A percentile compares a stretch with the other conserved stretches of the same genome.
Evolutionary conservation across 768 basidiomycete genomes (phyloP).

Genomic region (Boletus fagicola): DNA sequence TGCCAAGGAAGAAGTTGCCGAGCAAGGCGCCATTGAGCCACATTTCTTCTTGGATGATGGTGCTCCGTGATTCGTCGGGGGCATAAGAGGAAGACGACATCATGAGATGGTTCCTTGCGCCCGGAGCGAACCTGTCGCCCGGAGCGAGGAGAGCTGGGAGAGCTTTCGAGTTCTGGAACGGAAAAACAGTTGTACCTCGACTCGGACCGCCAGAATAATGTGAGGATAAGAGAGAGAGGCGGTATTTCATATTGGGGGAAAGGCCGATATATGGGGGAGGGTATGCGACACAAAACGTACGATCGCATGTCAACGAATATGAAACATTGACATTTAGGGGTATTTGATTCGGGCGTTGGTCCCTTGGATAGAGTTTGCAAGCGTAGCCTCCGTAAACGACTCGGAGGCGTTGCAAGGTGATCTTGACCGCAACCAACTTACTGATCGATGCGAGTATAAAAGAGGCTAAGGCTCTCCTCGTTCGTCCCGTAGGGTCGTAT

Average conservation of each 20-base stretch:
- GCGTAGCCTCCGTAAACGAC: background rate
- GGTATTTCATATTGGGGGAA: background rate
- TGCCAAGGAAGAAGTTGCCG: slow-evolving; percentile 14
- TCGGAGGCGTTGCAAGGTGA: no score
- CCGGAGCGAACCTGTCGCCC: background rate
- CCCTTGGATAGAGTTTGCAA: background rate
- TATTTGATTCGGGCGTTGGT: background rate
- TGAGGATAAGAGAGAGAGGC: background rate
- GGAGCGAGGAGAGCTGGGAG: background rate
- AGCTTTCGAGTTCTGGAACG: background rate
- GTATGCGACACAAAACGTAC: background rate
- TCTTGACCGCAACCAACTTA: no score
- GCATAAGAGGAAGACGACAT: background rate
- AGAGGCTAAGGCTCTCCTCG: no score
- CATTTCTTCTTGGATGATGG: slow-evolving; percentile 9
- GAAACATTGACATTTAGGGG: background rate
- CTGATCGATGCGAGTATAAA: no score
- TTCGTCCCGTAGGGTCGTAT: no score
- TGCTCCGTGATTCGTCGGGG: background rate
- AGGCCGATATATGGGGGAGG: background rate
- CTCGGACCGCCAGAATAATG: background rate
- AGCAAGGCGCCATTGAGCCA: slow-evolving; percentile 14
- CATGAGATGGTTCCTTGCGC: background rate
- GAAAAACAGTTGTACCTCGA: background rate
- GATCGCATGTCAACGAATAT: background rate